Conservation (phyloP, 768 basidiomycete species). For the Dictyophora rubrovolvata region DNA sequence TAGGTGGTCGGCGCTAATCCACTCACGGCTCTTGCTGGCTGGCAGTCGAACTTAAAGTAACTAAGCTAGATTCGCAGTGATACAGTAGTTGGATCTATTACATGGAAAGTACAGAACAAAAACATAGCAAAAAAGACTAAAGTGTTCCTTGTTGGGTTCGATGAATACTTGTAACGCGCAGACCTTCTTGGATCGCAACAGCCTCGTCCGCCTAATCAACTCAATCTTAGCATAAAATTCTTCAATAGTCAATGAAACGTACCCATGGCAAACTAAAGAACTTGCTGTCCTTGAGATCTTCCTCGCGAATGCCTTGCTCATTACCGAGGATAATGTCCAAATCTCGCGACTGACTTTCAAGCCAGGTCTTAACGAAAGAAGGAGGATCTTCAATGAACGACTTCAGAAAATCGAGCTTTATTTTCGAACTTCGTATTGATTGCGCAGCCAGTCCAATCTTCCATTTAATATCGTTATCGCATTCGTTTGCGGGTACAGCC, state of each 20-base stretch:
- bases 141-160: conserved; percentile 4
- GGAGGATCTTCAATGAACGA: conserved; percentile 73
- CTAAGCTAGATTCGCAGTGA: too few species aligned
- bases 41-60: too few species aligned
- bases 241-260: neutral
- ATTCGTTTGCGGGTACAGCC: neutral
- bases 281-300: conserved; percentile 80
- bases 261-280: conserved; percentile 93
- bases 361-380: conserved; percentile 79
- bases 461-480: neutral
- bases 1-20: too few species aligned
- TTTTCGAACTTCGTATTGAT: conserved; percentile 75
- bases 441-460: conserved; percentile 80
- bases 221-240: neutral
- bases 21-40: too few species aligned
- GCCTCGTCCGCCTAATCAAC: conserved; percentile 38
- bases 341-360: conserved; percentile 87
- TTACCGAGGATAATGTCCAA: conserved; percentile 83
- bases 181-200: conserved; percentile 75
- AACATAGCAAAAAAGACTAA: too few species aligned
- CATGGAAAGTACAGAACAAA: too few species aligned
- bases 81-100: too few species aligned
- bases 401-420: conserved; percentile 79
- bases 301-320: conserved; percentile 64
- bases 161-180: conserved; percentile 42